A percentile compares a stretch with the other conserved stretches of the same genome.
phyloP scores from a whole-genome alignment of 1,139 yeast species.

The Geotrichum macrosporum region DNA sequence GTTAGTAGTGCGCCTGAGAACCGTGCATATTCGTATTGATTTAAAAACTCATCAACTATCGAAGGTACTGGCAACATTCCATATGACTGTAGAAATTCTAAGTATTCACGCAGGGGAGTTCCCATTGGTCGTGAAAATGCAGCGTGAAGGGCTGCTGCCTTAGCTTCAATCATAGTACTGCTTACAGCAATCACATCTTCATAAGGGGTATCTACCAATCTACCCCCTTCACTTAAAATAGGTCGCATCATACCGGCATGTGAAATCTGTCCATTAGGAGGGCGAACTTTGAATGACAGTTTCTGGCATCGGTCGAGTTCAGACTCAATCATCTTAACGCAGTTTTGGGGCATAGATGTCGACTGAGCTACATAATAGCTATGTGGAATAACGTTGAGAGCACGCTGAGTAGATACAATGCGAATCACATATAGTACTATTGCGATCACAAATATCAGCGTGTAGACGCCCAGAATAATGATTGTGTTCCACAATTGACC shows the following conservation, averaged over 20 bases:
- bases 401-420: slow-evolving; percentile 53
- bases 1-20: slow-evolving; percentile 62
- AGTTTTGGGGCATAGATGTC: slow-evolving; percentile 57
- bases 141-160: slow-evolving; percentile 46
- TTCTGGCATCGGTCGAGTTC: slow-evolving; percentile 47
- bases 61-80: slow-evolving; percentile 27
- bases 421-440: slow-evolving; percentile 49
- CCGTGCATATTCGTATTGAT: slow-evolving; percentile 63
- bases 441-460: slow-evolving; percentile 51
- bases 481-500: slow-evolving; percentile 63
- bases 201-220: slow-evolving; percentile 55
- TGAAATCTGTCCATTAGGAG: slow-evolving; percentile 44
- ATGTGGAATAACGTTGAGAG: slow-evolving; percentile 67
- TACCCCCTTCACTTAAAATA: slow-evolving; percentile 36
- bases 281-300: slow-evolving; percentile 50
- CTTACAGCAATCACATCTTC: slow-evolving; percentile 53
- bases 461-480: slow-evolving; percentile 70
- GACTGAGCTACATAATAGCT: slow-evolving; percentile 64
- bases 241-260: slow-evolving; percentile 61
- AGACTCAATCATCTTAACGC: slow-evolving; percentile 42
- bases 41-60: slow-evolving; percentile 42
- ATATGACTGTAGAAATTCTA: slow-evolving; percentile 40
- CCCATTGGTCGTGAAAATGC: slow-evolving; percentile 40
- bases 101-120: slow-evolving; percentile 50
- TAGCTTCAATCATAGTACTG: slow-evolving; percentile 38